These are phyloP conservation scores for Elsinoe arachidis DNA, from an alignment of 2,329 filamentous ascomycete species.

Conservation along the genomic window DNA sequence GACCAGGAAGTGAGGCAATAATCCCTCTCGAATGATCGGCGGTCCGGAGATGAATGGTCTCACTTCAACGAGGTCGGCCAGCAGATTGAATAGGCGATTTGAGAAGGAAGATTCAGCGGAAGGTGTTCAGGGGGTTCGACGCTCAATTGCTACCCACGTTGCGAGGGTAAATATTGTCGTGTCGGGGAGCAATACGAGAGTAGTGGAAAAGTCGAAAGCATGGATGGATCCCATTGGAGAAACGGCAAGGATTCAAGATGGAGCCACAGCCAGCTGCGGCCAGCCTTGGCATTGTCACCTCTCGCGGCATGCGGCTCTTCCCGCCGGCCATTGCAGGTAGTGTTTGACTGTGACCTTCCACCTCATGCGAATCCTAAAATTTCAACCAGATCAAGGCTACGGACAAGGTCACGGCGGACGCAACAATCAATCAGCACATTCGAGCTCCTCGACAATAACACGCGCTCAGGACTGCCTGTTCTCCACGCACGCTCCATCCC, in stretches of 20 bases:
- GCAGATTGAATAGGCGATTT: neutral
- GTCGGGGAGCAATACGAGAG: neutral
- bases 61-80: neutral
- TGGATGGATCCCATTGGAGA: neutral
- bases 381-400: neutral
- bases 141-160: neutral
- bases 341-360: neutral
- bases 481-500: neutral
- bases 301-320: neutral
- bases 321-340: neutral
- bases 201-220: neutral
- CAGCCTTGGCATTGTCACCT: too few relatives aligned
- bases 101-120: neutral
- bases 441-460: neutral
- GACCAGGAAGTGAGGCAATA: too few relatives aligned
- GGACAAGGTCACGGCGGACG: neutral
- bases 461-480: too few relatives aligned
- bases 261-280: too few relatives aligned
- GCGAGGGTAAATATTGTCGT: neutral
- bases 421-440: neutral
- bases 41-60: neutral
- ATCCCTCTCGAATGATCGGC: constrained; percentile 14
- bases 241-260: too few relatives aligned
- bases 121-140: too few relatives aligned
- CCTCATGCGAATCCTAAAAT: neutral